A percentile compares a stretch with the other conserved stretches of the same genome.
phyloP scores from a whole-genome alignment of 2,329 filamentous ascomycete genomes.

The Penicillium sp. region DNA sequence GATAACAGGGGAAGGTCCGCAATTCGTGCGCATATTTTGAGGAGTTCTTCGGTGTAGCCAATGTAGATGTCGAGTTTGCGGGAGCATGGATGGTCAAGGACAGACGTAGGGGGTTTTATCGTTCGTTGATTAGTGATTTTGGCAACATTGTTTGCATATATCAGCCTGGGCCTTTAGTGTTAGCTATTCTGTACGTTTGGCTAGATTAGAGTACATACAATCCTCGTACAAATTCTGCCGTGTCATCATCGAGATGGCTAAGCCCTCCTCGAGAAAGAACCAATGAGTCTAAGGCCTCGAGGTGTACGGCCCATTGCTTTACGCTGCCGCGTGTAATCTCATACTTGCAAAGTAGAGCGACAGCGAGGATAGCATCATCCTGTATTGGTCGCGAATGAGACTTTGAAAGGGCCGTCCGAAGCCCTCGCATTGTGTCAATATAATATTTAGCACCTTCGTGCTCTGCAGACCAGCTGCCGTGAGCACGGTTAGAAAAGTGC shows the following conservation, averaged over 20 bases:
- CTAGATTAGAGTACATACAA: constrained; percentile 31
- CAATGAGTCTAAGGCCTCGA: constrained; percentile 40
- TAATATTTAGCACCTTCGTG: constrained; percentile 41
- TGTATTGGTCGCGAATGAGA: constrained; percentile 25
- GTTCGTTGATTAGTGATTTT: constrained; percentile 39
- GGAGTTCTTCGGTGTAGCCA: constrained; percentile 43
- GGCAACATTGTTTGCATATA: constrained; percentile 42
- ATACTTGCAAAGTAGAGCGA: constrained; percentile 45
- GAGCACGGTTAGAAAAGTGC: constrained; percentile 40
- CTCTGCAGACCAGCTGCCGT: constrained; percentile 28
- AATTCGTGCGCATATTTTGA: constrained; percentile 40
- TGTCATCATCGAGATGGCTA: constrained; percentile 33
- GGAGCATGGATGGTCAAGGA: constrained; percentile 29
- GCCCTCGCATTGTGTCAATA: constrained; percentile 37
- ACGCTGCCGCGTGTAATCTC: constrained; percentile 45
- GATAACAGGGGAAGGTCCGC: constrained; percentile 35
- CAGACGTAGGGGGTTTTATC: constrained; percentile 24
- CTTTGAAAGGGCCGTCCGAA: constrained; percentile 33
- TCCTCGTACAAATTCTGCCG: constrained; percentile 40
- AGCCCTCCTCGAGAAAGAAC: constrained; percentile 41
- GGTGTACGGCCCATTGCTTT: constrained; percentile 44
- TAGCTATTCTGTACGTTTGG: not conserved
- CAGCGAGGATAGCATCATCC: constrained; percentile 40
- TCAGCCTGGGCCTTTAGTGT: constrained; percentile 29
- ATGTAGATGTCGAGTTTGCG: constrained; percentile 44